Evolutionary conservation across 768 basidiomycete species (phyloP).

Genomic region (Leccinellum rugosiceps): DNA sequence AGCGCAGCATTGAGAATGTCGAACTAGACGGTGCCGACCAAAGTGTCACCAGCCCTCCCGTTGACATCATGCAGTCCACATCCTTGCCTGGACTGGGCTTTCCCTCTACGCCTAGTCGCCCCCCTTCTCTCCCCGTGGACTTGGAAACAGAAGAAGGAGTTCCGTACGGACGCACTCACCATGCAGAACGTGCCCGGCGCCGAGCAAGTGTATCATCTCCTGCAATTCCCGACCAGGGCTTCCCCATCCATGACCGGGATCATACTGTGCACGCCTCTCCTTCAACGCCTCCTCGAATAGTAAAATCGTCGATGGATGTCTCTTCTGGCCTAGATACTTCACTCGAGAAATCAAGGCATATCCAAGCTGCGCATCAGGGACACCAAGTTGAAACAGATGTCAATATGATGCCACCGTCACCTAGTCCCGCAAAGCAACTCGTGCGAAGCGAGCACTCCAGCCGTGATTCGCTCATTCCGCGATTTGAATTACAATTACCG

Average conservation of each 20-base stretch:
- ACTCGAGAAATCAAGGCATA: conserved; percentile 38
- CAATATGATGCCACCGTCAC: conserved; percentile 47
- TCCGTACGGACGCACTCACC: conserved; percentile 62
- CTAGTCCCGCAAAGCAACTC: conserved; percentile 39
- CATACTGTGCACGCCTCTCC: conserved; percentile 10
- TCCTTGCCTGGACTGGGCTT: conserved; percentile 24
- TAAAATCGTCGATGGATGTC: conserved; percentile 24
- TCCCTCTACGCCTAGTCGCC: conserved; percentile 37
- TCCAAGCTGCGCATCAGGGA: conserved; percentile 34
- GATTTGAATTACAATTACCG: conserved; percentile 26
- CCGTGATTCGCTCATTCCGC: conserved; percentile 34
- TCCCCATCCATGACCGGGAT: conserved; percentile 29
- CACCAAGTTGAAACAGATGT: conserved; percentile 37
- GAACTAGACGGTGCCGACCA: conserved; percentile 43
- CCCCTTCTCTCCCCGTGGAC: conserved; percentile 45
- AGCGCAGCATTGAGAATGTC: conserved; percentile 39
- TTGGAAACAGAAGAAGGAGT: conserved; percentile 59
- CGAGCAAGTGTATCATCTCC: conserved; percentile 31
- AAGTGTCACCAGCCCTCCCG: conserved; percentile 69
- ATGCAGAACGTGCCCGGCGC: conserved; percentile 48
- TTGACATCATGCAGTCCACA: conserved; percentile 55
- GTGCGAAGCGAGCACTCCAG: conserved; percentile 17
- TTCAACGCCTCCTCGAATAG: conserved; percentile 22
- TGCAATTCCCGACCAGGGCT: conserved; percentile 36
- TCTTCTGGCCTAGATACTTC: conserved; percentile 19